phyloP scores from a whole-genome alignment of 192 early-diverging fungal species.

The Coemansia sp. region DNA sequence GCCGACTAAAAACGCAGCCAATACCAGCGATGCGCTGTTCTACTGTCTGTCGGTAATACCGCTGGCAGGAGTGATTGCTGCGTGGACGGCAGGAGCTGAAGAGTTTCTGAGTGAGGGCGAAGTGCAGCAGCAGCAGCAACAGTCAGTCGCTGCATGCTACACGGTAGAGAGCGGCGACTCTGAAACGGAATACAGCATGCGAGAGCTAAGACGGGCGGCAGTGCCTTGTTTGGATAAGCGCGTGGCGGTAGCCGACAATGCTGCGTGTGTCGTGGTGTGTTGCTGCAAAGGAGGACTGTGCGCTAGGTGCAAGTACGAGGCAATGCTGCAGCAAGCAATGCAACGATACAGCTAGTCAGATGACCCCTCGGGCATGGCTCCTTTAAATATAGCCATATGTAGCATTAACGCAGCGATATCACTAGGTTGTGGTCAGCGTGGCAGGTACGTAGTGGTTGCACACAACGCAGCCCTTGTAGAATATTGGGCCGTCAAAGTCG shows the following conservation, averaged over 20 bases:
- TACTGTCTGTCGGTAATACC: slow-evolving; percentile 49
- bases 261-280: slow-evolving; percentile 4
- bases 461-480: slow-evolving; percentile 36
- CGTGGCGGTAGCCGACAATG: neutral
- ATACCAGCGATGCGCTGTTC: slow-evolving; percentile 47
- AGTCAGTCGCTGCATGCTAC: neutral
- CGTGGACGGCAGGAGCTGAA: slow-evolving; percentile 33
- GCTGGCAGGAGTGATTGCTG: slow-evolving; percentile 14
- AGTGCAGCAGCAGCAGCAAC: slow-evolving; percentile 4
- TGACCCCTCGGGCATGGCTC: neutral
- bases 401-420: neutral
- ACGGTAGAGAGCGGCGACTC: neutral
- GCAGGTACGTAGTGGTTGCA: slow-evolving; percentile 21
- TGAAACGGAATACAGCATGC: slow-evolving; percentile 10
- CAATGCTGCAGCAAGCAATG: slow-evolving; percentile 30
- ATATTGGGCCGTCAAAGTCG: slow-evolving; percentile 40
- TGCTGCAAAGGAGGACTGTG: slow-evolving; percentile 16
- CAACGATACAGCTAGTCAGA: neutral
- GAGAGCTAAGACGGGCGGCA: neutral
- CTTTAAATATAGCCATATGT: neutral
- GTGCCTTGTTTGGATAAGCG: neutral
- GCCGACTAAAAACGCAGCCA: slow-evolving; percentile 35
- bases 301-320: slow-evolving; percentile 29
- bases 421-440: neutral
- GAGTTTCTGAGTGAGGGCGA: slow-evolving; percentile 15